These are phyloP conservation scores for Trichophyton equinum DNA, from an alignment of 2,329 filamentous ascomycete species.

Conservation along the genomic window DNA sequence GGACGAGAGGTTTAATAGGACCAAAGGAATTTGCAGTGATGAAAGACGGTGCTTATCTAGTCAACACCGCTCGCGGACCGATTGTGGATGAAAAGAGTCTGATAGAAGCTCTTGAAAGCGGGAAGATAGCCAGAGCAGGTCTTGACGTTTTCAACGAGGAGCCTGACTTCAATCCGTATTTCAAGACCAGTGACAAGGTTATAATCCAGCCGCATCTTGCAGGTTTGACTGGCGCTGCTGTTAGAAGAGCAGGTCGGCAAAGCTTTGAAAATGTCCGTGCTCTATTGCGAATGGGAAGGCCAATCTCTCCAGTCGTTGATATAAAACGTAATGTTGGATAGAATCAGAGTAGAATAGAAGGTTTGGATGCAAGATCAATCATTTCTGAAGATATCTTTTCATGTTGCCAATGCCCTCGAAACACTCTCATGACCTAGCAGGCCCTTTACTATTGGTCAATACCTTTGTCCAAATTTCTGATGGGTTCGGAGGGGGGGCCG, in stretches of 20 bases:
- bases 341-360: no score
- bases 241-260: conserved; percentile 32
- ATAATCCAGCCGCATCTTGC: conserved; percentile 37
- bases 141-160: conserved; percentile 39
- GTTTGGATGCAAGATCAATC: no score
- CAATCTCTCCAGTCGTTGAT: conserved; percentile 27
- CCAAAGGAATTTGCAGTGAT: conserved; percentile 33
- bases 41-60: conserved; percentile 36
- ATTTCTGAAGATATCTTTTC: no score
- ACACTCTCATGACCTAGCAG: no score
- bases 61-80: conserved; percentile 42
- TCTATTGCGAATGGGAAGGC: conserved; percentile 29
- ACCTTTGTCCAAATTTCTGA: no score
- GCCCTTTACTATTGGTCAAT: no score
- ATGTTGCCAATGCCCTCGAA: no score
- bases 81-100: conserved; percentile 40
- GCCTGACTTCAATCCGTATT: conserved; percentile 32
- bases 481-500: no score
- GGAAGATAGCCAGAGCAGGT: conserved; percentile 37
- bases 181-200: conserved; percentile 30
- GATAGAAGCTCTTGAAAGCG: conserved; percentile 36
- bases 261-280: conserved; percentile 36
- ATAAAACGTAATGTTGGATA: neutral
- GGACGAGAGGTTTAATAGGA: conserved; percentile 32
- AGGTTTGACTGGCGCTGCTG: conserved; percentile 33